Evolutionary conservation across 345 rosid genomes (phyloP), one percentile per base, ranked within the genome.

Genomic region (Pseudoturritis turrita): DNA sequence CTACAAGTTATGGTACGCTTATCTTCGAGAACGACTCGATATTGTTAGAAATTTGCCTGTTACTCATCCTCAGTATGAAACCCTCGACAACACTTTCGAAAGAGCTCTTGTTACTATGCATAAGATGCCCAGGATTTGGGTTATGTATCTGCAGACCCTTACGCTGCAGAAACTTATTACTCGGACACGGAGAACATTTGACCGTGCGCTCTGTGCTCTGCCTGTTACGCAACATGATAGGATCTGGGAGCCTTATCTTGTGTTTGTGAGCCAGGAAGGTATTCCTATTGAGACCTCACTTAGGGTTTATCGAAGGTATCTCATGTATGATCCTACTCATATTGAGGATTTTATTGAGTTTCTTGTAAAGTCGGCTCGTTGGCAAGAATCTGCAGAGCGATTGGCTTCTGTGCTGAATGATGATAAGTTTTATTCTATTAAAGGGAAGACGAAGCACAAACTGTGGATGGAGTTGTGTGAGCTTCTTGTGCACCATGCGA

Each of bases 381-480:
- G 99, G 99, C 99, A 95, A 73, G 98, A 95, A 73, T 80, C 96
- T 10, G 86, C 96, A 0, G 97, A 95, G 86, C 79, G 89, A 74
- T 58, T 95, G 56, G 99, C 99, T 2, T 89, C 89, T 2, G 99
- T 95, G 22, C 71, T 95, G 80, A 95, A 95, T 62, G 97, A 95
- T 72, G 96, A 88, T 70, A 85, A 72, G 73, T 91, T 95, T 64
- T 87, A 75, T 79, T 91, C 97, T 0, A 87, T 89, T 23, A 89
- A 91, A 80, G 94, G 97, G 21, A 95, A 95, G 79, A 88, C 89
- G 0, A 95, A 95, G 83, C 99, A 95, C 28, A 75, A 83, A 47
- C 77, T 91, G 78, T 95, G 98, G 99, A 80, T 95, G 28, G 99
- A 95, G 80, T 67, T 95, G 84, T 95, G 98, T 19, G 96, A 91